phyloP scores from a whole-genome alignment of 192 early-diverging fungal species.

The Endogone sp. region DNA sequence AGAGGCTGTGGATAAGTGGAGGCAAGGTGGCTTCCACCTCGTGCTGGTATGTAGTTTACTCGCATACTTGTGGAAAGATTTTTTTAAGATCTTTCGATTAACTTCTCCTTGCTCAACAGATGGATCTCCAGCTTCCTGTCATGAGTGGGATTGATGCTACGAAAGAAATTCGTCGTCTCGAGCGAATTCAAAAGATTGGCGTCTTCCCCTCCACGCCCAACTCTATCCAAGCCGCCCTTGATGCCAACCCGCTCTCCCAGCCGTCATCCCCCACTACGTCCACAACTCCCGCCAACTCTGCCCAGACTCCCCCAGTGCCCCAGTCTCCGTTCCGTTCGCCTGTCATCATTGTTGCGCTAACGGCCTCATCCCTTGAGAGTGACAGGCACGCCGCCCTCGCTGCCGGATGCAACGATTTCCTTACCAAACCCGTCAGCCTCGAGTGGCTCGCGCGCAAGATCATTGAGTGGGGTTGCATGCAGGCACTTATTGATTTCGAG shows the following conservation, averaged over 20 bases:
- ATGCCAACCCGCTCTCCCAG: conserved; percentile 2
- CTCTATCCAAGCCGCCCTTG: conserved; percentile 17
- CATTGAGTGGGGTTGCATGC: conserved; percentile 92
- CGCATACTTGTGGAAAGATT: neutral
- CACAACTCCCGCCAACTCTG: neutral
- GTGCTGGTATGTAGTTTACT: conserved; percentile 45
- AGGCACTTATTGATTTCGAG: conserved; percentile 85
- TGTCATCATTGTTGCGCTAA: conserved; percentile 87
- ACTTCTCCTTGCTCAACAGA: conserved; percentile 24
- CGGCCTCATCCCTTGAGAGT: conserved; percentile 67
- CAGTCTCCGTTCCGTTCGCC: conserved; percentile 50
- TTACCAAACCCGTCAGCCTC: conserved; percentile 83
- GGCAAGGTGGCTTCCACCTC: conserved; percentile 58
- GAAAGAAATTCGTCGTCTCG: conserved; percentile 51
- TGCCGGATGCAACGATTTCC: conserved; percentile 88
- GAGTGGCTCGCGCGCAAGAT: conserved; percentile 85
- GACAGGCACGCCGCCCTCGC: conserved; percentile 71
- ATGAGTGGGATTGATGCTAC: conserved; percentile 72
- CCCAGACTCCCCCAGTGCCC: conserved; percentile 3
- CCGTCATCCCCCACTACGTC: conserved; percentile 5
- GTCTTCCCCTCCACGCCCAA: conserved; percentile 37
- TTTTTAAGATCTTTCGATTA: neutral
- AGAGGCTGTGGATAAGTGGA: conserved; percentile 81
- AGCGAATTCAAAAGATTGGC: conserved; percentile 54
- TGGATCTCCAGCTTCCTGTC: conserved; percentile 71